Evolutionary conservation across 2,329 filamentous ascomycete species (phyloP), one percentile per base, ranked within the genome.

Genomic region (Dichotomopilus funicola): DNA sequence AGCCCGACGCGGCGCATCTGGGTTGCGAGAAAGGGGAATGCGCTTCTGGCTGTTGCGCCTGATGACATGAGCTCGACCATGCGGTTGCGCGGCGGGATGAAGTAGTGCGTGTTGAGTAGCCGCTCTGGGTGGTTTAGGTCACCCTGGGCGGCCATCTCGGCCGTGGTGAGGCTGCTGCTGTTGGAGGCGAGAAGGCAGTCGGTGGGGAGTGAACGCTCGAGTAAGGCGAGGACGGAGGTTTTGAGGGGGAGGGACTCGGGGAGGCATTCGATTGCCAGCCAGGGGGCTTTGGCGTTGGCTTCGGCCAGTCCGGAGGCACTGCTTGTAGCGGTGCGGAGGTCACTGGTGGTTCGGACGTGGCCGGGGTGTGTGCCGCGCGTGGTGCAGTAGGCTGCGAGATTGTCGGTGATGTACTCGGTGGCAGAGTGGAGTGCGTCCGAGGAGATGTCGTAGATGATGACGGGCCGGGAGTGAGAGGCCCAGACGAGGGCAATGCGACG

Each of bases 51-150:
- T 0, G 68, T 71, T 19, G 58, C 61, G 35, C 68, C 67, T 55
- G 60, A 62, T 6, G 68, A 70, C 69, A 71, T 71, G 10, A 71
- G 58, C 62, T 71, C 68, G 9, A 71, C 68, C 59, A 67, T 62
- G 19, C 62, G 66, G 51, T 64, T 66, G 2, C 57, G 53, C 11
- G 68, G 68, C 27, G 68, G 69, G 48, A 70, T 67, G 59, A 67
- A 67, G 54, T 71, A 70, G 53, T 70, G 68, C 40, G 65, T 68
- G 61, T 70, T 71, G 34, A 70, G 58, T 12, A 71, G 59, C 3
- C 68, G 65, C 36, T 61, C 58, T 4, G 63, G 63, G 48, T 63
- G 53, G 5, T 51, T 46, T 11, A 69, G 57, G 0, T 59, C 34
- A 1, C 49, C 56, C 42, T 58, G 50, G 48, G 57, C 7, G 0